phyloP scores from a whole-genome alignment of 768 basidiomycete species.

The Boletus reticulatus region DNA sequence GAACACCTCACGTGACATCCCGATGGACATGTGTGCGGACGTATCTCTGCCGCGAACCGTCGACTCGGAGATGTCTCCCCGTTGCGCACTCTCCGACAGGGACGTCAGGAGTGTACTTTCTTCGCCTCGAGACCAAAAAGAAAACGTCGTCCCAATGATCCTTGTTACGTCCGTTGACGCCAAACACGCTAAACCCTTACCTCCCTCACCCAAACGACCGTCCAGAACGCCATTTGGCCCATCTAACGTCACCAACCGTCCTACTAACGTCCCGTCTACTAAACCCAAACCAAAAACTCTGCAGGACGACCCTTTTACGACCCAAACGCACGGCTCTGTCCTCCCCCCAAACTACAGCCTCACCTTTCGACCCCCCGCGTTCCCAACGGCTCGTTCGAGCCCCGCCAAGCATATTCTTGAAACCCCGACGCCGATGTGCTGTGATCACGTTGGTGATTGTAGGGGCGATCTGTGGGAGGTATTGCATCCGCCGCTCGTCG shows the following conservation, averaged over 20 bases:
- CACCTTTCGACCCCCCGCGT: slow-evolving; percentile 16
- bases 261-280: background rate
- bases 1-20: background rate
- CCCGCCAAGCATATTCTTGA: slow-evolving; percentile 10
- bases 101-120: background rate
- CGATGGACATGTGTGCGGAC: slow-evolving; percentile 3
- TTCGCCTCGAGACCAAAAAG: background rate
- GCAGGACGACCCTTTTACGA: slow-evolving; percentile 18
- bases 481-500: slow-evolving; percentile 24
- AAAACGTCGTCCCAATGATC: slow-evolving; percentile 19
- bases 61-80: background rate
- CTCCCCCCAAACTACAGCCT: background rate
- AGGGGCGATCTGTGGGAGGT: slow-evolving; percentile 24
- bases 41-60: background rate
- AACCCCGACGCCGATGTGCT: slow-evolving; percentile 28
- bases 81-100: background rate
- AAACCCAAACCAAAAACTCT: background rate
- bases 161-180: slow-evolving; percentile 26
- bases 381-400: background rate
- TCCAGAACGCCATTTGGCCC: slow-evolving; percentile 13
- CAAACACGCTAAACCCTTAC: slow-evolving; percentile 22
- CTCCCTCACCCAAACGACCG: slow-evolving; percentile 6
- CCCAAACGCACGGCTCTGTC: background rate
- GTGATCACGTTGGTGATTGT: slow-evolving; percentile 23
- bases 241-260: slow-evolving; percentile 6